Conservation (phyloP, 2,329 filamentous ascomycete genomes). For the Venturia nashicola region DNA sequence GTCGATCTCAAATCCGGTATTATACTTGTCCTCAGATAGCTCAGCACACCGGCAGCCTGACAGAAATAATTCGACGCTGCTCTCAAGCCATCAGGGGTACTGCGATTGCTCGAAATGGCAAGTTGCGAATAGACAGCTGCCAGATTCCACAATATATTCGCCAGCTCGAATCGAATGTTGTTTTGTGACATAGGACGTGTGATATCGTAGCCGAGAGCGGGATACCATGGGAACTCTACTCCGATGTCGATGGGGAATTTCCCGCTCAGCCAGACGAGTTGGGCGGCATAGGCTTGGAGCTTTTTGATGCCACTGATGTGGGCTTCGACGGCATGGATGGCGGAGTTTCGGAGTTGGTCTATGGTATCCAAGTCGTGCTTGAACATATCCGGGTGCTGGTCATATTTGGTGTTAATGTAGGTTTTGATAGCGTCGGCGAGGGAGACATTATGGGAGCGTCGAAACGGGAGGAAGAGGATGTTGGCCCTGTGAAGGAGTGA, state of each 20-base stretch:
- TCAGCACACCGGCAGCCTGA: conserved; percentile 71
- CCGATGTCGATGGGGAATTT: conserved; percentile 98
- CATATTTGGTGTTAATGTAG: conserved; percentile 97
- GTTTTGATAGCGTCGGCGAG: conserved; percentile 75
- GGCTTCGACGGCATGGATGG: conserved; percentile 79
- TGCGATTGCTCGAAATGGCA: conserved; percentile 66
- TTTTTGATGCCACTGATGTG: conserved; percentile 78
- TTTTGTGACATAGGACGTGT: conserved; percentile 56
- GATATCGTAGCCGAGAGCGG: conserved; percentile 79
- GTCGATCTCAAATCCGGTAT: conserved; percentile 72
- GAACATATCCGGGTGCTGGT: conserved; percentile 97
- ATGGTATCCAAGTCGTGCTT: conserved; percentile 76
- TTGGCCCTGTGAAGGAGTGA: conserved; percentile 23
- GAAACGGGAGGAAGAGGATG: conserved; percentile 74
- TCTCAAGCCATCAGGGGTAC: conserved; percentile 72
- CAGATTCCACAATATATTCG: conserved; percentile 88
- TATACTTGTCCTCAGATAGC: conserved; percentile 62
- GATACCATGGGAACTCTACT: conserved; percentile 93
- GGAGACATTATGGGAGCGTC: conserved; percentile 66
- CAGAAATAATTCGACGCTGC: conserved; percentile 83
- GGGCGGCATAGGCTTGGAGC: conserved; percentile 82
- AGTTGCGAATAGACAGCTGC: conserved; percentile 89
- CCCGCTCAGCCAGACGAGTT: conserved; percentile 82
- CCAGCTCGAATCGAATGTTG: conserved; percentile 68
- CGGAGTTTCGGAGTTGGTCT: conserved; percentile 69